Evolutionary conservation across 352 stramenopile species (phyloP).

Genomic region (Globisporangium cystogenes): DNA sequence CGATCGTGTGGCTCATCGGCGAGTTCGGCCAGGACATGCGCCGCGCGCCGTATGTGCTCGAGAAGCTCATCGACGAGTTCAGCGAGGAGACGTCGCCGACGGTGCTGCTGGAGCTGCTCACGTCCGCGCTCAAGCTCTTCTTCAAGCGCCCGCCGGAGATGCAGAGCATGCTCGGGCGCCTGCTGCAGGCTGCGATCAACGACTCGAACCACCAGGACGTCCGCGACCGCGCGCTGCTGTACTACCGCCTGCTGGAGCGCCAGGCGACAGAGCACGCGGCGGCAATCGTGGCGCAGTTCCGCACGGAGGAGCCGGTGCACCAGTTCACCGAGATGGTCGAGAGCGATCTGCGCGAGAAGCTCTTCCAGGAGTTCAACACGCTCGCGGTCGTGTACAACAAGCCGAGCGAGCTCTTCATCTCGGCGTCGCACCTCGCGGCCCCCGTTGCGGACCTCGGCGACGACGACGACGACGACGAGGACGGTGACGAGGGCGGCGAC

Average conservation of each 20-base stretch:
- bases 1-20: constrained; percentile 95
- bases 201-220: constrained; percentile 95
- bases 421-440: constrained; percentile 49
- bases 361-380: constrained; percentile 97
- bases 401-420: constrained; percentile 94
- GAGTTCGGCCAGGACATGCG: constrained; percentile 93
- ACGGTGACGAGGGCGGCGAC: constrained; percentile 29
- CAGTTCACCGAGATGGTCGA: constrained; percentile 84
- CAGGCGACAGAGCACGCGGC: constrained; percentile 90
- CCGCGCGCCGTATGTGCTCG: constrained; percentile 95
- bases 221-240: constrained; percentile 96
- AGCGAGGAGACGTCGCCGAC: constrained; percentile 82
- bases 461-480: constrained; percentile 39
- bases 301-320: constrained; percentile 71
- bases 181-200: constrained; percentile 93
- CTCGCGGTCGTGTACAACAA: constrained; percentile 97
- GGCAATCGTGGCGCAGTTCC: constrained; percentile 82
- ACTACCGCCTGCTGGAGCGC: constrained; percentile 94
- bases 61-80: constrained; percentile 94
- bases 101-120: constrained; percentile 94
- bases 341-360: constrained; percentile 80
- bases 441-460: constrained; percentile 31
- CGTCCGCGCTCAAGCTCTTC: constrained; percentile 97
- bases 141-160: constrained; percentile 97
- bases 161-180: constrained; percentile 95